These are phyloP conservation scores for Cordyceps pruinosa DNA, from an alignment of 2,329 filamentous ascomycete species.

Conservation along the genomic window DNA sequence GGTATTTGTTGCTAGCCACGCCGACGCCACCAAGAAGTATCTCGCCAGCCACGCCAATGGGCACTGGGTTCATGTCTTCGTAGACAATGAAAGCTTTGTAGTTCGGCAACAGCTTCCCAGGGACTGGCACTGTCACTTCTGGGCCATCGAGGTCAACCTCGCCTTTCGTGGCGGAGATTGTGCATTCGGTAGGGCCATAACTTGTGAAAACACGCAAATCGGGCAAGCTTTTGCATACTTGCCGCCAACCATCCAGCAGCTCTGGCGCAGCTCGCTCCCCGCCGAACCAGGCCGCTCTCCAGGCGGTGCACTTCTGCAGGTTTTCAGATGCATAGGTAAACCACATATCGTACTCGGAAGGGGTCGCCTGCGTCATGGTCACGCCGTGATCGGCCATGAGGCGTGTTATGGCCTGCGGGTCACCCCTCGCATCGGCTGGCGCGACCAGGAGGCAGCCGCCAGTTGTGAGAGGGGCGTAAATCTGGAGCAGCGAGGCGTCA, in stretches of 20 bases:
- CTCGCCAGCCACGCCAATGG: not conserved
- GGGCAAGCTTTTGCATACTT: too few species aligned
- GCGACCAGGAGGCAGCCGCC: constrained; percentile 2
- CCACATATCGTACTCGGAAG: constrained; percentile 4
- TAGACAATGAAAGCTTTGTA: constrained; percentile 12
- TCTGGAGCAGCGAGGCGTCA: not conserved
- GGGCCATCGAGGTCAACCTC: not conserved
- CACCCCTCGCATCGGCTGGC: not conserved
- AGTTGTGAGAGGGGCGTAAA: not conserved
- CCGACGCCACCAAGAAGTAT: not conserved
- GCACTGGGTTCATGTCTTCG: not conserved
- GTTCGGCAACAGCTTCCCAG: constrained; percentile 17
- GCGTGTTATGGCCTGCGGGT: not conserved
- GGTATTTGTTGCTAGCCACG: not conserved
- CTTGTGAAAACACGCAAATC: not conserved
- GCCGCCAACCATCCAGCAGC: not conserved
- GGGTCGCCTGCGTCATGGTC: constrained; percentile 4
- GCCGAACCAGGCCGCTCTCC: not conserved
- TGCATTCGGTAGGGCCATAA: constrained; percentile 6
- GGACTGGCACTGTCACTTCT: not conserved
- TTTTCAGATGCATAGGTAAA: not conserved
- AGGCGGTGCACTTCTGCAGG: not conserved
- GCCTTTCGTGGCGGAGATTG: not conserved
- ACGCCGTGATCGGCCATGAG: not conserved
- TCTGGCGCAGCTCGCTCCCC: too few species aligned